Conservation (phyloP, 192 early-diverging fungal genomes). For the Coemansia sp. region DNA sequence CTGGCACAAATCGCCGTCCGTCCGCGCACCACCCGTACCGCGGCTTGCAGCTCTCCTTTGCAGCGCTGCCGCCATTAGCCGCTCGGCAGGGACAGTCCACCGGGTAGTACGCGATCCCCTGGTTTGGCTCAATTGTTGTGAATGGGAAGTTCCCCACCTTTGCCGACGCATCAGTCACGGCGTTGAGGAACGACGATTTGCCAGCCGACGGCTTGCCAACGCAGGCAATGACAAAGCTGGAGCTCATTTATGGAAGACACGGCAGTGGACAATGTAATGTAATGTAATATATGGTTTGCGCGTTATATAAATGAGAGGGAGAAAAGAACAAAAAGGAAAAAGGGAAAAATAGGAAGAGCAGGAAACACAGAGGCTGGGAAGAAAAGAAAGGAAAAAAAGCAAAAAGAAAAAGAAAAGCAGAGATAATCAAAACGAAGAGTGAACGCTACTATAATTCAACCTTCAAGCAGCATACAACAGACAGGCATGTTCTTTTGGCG, state of each 20-base stretch:
- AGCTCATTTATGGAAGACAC: slow-evolving; percentile 25
- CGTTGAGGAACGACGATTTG: slow-evolving; percentile 81
- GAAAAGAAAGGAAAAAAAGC: slow-evolving; percentile 5
- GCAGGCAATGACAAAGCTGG: slow-evolving; percentile 62
- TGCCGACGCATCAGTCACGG: slow-evolving; percentile 77
- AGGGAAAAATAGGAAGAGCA: not conserved
- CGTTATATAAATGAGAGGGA: not conserved
- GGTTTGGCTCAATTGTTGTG: slow-evolving; percentile 84
- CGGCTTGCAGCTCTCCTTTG: slow-evolving; percentile 64
- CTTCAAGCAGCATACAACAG: too few species aligned
- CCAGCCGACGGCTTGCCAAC: slow-evolving; percentile 80
- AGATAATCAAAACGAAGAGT: not conserved
- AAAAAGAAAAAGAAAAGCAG: slow-evolving; percentile 4
- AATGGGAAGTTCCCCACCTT: slow-evolving; percentile 87
- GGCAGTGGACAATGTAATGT: too few species aligned
- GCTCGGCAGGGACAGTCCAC: slow-evolving; percentile 69
- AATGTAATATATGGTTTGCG: not conserved
- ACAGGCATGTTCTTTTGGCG: too few species aligned
- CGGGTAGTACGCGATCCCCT: slow-evolving; percentile 74
- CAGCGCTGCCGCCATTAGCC: slow-evolving; percentile 50
- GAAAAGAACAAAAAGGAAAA: slow-evolving; percentile 1
- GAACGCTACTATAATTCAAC: too few species aligned
- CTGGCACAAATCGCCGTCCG: slow-evolving; percentile 67
- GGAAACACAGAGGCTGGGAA: not conserved
- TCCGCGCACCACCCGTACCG: slow-evolving; percentile 70